Evolutionary conservation across 106 monocot species (phyloP).

Genomic region (Ottelia alismoides): DNA sequence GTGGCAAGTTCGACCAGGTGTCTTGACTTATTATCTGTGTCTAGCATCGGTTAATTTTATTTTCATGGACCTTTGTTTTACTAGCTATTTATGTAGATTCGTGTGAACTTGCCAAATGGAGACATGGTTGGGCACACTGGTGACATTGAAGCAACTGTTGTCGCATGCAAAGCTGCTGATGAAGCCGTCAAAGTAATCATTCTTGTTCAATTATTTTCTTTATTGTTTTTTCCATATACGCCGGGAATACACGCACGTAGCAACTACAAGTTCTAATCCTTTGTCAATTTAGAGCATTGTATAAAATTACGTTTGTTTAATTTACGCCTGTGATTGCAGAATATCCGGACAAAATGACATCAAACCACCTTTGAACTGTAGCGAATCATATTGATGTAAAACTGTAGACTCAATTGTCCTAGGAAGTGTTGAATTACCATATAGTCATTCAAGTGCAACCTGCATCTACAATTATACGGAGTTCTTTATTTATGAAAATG

Average conservation of each 20-base stretch:
- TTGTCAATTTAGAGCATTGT: background rate
- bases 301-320: background rate
- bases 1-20: no score
- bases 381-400: no score
- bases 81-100: no score
- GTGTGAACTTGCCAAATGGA: conserved; percentile 70
- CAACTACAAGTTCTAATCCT: background rate
- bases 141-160: conserved; percentile 82
- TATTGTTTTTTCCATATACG: background rate
- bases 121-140: conserved; percentile 99
- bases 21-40: no score
- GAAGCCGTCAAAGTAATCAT: conserved; percentile 64
- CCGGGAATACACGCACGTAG: no score
- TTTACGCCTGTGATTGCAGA: background rate
- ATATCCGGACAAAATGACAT: background rate
- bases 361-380: background rate
- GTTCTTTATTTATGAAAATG: no score
- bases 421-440: no score
- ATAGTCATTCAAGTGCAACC: no score
- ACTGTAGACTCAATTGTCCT: no score
- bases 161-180: conserved; percentile 85
- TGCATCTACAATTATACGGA: no score
- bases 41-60: no score
- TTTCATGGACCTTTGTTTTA: no score
- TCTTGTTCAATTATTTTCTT: background rate